A percentile compares a stretch with the other conserved stretches of the same genome.
Evolutionary conservation across 1,284 basidiomycete genomes (phyloP).

Genomic region (Rhizoctonia solani): DNA sequence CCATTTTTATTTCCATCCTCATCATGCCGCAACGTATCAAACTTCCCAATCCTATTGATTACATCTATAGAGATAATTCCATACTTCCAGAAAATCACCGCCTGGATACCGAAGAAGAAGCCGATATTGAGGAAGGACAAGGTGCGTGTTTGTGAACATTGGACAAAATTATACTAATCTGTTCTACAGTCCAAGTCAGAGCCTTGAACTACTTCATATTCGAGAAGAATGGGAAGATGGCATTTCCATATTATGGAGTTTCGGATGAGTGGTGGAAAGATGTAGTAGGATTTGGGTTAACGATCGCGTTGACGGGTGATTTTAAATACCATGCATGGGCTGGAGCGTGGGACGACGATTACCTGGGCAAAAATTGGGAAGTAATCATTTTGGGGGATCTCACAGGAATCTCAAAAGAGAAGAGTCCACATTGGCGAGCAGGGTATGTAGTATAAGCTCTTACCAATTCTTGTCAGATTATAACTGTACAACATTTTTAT

Average conservation of each 20-base stretch:
- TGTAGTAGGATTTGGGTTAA: neutral
- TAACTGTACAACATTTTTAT: neutral
- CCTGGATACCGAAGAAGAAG: no score
- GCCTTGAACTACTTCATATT: constrained; percentile 2
- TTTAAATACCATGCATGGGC: neutral
- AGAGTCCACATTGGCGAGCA: neutral
- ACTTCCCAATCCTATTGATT: no score
- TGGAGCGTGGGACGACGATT: neutral
- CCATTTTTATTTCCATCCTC: no score
- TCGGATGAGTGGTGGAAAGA: constrained; percentile 1
- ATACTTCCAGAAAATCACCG: no score
- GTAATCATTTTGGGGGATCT: neutral
- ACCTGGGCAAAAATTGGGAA: neutral
- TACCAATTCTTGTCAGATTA: neutral
- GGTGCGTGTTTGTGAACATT: neutral
- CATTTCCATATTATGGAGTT: neutral
- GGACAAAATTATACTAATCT: neutral
- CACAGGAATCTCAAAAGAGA: neutral
- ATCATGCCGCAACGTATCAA: no score
- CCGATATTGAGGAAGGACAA: no score
- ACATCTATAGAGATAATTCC: no score
- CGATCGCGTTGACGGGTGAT: neutral
- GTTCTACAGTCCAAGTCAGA: neutral
- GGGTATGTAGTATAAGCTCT: neutral
- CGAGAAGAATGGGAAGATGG: constrained; percentile 2